Base-by-base conservation (phyloP, 306 rosid species). In the Gillenia trifoliata region DNA sequence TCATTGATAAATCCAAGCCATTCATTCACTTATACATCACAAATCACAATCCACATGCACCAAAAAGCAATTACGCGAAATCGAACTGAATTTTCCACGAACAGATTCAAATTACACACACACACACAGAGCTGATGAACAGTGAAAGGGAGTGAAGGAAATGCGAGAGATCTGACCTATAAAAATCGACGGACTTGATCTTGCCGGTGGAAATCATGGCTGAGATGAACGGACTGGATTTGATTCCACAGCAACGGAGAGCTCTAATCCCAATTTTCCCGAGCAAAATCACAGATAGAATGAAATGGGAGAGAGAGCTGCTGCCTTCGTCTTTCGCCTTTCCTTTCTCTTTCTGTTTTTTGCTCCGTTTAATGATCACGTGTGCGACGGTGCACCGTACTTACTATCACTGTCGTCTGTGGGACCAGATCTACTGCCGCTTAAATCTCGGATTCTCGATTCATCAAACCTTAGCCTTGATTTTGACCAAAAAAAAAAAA, bases 141-240 rank as follows among this genome's bases (percentile, higher is more conserved):
- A 59, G 75, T 60, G 64, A 49, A 31, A 62, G 38, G 45, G 22
- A 67, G 56, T 7, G 6, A 75, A 56, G 23, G 72, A 84, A 77
- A 74, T 64, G 65, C 33, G 45, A 52, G 79, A 76, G 85, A 85
- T 81, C 80, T 23, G 56, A 94, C 98, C 98, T 87, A 90, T 94
- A 94, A 74, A 94, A 94, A 84, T 94, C 98, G 43, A 94, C 96
- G 65, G 98, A 87, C 78, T 91, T 94, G 91, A 94, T 68, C 86
- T 94, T 94, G 82, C 85, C 79, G 34, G 92, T 13, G 40, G 97
- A 87, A 87, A 91, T 19, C 98, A 94, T 94, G 91, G 82, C 62
- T 72, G 84, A 64, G 38, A 60, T 60, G 5, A 28, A 15, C 4
- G 36, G 64, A 12, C 43, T 47, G 71, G 22, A 30, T 25, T 61